Conservation (phyloP, 2,329 filamentous ascomycete species). For the Waltergamsia citrina region DNA sequence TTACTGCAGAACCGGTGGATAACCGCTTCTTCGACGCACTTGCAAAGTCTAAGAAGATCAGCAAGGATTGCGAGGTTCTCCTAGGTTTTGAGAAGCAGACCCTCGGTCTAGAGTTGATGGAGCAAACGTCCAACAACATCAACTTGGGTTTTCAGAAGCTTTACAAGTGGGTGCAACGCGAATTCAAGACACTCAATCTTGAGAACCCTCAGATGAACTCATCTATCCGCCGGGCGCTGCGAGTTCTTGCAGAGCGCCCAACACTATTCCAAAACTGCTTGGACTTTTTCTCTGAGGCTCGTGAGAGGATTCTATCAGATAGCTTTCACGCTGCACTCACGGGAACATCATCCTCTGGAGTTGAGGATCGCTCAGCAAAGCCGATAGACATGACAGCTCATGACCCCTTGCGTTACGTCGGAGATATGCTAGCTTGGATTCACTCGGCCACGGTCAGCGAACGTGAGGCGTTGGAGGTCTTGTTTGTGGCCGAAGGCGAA, state of each 20-base stretch:
- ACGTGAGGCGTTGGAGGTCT: conserved; percentile 78
- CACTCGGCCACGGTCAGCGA: conserved; percentile 93
- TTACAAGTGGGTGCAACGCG: conserved; percentile 88
- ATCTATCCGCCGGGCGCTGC: conserved; percentile 72
- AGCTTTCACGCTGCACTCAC: conserved; percentile 84
- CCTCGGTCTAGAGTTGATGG: conserved; percentile 82
- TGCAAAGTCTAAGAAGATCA: conserved; percentile 73
- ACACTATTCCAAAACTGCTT: conserved; percentile 88
- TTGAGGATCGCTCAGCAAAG: conserved; percentile 57
- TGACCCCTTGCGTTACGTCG: conserved; percentile 82
- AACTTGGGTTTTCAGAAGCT: conserved; percentile 91
- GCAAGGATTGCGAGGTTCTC: conserved; percentile 79
- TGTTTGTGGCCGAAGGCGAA: conserved; percentile 86
- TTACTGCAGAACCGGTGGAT: conserved; percentile 72
- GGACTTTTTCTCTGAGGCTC: conserved; percentile 83
- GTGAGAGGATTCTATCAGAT: conserved; percentile 79
- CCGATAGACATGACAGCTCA: conserved; percentile 92
- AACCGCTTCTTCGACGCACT: conserved; percentile 76
- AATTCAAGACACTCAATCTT: conserved; percentile 85
- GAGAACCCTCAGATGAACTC: conserved; percentile 90
- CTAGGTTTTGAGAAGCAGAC: conserved; percentile 86
- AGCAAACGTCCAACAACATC: conserved; percentile 77
- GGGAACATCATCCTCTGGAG: conserved; percentile 51
- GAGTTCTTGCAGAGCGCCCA: conserved; percentile 81
- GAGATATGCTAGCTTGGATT: conserved; percentile 96